These are phyloP conservation scores for Trifolium pratense DNA, from an alignment of 306 rosid genomes.

Conservation along the genomic window DNA sequence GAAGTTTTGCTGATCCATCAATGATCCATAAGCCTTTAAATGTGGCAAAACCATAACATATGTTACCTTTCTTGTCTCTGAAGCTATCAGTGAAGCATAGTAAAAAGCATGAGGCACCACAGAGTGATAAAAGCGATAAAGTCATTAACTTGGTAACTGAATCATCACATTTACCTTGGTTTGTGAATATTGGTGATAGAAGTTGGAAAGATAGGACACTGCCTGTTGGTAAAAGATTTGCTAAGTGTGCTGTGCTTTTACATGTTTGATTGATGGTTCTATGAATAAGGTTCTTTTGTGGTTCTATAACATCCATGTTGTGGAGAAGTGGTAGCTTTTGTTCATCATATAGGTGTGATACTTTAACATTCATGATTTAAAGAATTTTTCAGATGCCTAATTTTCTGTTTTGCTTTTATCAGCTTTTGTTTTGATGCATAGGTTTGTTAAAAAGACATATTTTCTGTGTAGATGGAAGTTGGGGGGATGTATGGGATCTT, in stretches of 20 bases:
- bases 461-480: background rate
- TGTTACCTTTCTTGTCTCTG: conserved; percentile 62
- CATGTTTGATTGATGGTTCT: conserved; percentile 75
- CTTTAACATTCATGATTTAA: conserved; percentile 59
- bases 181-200: conserved; percentile 70
- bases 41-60: conserved; percentile 73
- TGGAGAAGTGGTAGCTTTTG: conserved; percentile 56
- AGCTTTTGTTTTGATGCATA: conserved; percentile 31
- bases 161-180: conserved; percentile 67
- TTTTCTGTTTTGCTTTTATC: conserved; percentile 18
- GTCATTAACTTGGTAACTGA: conserved; percentile 51
- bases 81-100: conserved; percentile 71
- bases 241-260: conserved; percentile 73
- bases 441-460: conserved; percentile 23
- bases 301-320: conserved; percentile 35
- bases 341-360: conserved; percentile 21
- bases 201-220: conserved; percentile 80
- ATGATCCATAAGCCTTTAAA: conserved; percentile 64
- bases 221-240: conserved; percentile 83
- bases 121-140: conserved; percentile 49
- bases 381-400: background rate
- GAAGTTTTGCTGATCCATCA: conserved; percentile 56
- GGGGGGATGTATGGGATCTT: background rate
- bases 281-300: conserved; percentile 53
- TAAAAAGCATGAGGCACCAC: conserved; percentile 62